A percentile compares a stretch with the other conserved stretches of the same genome.
Conservation (phyloP, 2,329 filamentous ascomycete genomes). For the Hypomyces rosellus region DNA sequence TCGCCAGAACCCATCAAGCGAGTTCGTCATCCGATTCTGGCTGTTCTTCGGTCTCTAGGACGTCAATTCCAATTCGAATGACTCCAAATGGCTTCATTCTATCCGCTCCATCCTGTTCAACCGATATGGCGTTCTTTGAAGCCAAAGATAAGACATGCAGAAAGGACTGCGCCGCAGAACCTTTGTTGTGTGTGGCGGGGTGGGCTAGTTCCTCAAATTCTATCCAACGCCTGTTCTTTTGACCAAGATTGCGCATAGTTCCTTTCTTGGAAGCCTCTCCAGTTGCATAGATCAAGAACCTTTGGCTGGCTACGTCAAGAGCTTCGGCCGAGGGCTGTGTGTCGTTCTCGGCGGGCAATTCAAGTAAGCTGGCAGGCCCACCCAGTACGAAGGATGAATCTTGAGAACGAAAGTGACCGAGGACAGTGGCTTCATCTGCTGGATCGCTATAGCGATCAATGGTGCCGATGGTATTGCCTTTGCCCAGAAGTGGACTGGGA, state of each 20-base stretch:
- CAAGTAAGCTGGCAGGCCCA: conserved; percentile 13
- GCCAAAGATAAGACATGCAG: conserved; percentile 67
- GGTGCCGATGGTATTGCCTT: conserved; percentile 30
- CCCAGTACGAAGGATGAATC: conserved; percentile 27
- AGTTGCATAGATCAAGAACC: conserved; percentile 41
- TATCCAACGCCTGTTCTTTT: conserved; percentile 41
- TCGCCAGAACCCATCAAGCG: not conserved
- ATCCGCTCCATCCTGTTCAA: conserved; percentile 50
- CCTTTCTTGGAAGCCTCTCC: conserved; percentile 29
- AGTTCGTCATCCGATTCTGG: conserved; percentile 9
- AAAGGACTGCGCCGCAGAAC: conserved; percentile 68
- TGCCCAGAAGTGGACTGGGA: conserved; percentile 33
- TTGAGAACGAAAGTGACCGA: conserved; percentile 28
- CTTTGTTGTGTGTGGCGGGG: conserved; percentile 44
- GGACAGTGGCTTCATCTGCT: conserved; percentile 24
- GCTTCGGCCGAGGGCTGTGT: conserved; percentile 28
- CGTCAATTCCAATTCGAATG: conserved; percentile 39
- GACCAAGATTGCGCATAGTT: conserved; percentile 25
- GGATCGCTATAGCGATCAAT: conserved; percentile 45
- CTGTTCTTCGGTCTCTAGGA: conserved; percentile 11
- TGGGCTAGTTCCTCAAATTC: conserved; percentile 65
- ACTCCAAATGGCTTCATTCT: conserved; percentile 36
- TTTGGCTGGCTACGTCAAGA: conserved; percentile 39
- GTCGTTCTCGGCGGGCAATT: conserved; percentile 17
- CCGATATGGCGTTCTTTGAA: conserved; percentile 56